Conservation (phyloP, 2,329 filamentous ascomycete genomes). For the Aureobasidium zeae region DNA sequence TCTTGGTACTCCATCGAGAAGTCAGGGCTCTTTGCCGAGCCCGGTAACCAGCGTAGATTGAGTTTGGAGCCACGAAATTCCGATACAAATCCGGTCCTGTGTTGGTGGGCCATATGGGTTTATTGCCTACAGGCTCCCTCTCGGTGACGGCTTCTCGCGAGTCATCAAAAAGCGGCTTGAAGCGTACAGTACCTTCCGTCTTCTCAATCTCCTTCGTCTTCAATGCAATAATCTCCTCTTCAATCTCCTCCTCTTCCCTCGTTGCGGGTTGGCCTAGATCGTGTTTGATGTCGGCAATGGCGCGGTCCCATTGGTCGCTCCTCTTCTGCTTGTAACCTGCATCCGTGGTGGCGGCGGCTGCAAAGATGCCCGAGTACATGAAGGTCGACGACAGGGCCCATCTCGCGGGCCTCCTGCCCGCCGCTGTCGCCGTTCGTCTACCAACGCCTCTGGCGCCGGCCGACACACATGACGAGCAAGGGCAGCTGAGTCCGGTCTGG, state of each 20-base stretch:
- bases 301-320: slow-evolving; percentile 51
- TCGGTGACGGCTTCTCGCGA: slow-evolving; percentile 11
- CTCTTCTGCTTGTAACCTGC: slow-evolving; percentile 49
- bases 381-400: slow-evolving; percentile 48
- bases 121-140: not conserved
- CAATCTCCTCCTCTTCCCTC: slow-evolving; percentile 21
- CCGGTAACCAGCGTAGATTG: slow-evolving; percentile 34
- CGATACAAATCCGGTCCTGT: slow-evolving; percentile 29
- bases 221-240: not conserved
- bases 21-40: slow-evolving; percentile 26
- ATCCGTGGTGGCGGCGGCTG: slow-evolving; percentile 55
- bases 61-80: slow-evolving; percentile 36
- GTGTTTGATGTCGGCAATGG: slow-evolving; percentile 47
- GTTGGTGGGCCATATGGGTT: slow-evolving; percentile 31
- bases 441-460: slow-evolving; percentile 35
- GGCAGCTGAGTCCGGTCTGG: slow-evolving; percentile 51
- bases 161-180: slow-evolving; percentile 11
- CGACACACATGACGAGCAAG: slow-evolving; percentile 53
- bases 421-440: slow-evolving; percentile 43
- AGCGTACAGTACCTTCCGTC: not conserved
- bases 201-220: too few relatives aligned
- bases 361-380: slow-evolving; percentile 59
- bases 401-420: slow-evolving; percentile 43
- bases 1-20: slow-evolving; percentile 33
- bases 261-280: slow-evolving; percentile 28